Percentiles rank a stretch among this genome's conserved stretches.
Conservation (phyloP, 805 yeast genomes). For the Dipodascopsis tothii region DNA sequence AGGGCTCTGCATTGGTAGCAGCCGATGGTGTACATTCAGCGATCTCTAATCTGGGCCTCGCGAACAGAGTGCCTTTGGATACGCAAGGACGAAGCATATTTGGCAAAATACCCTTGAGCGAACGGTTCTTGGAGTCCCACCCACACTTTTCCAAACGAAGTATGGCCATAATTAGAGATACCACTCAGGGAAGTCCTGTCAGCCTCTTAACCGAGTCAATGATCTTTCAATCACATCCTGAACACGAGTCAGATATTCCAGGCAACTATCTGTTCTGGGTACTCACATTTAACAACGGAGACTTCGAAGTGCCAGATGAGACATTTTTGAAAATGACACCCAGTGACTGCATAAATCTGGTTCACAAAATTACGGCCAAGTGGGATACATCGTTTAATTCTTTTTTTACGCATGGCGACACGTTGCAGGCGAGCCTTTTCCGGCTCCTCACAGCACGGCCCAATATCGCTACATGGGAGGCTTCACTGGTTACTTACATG, state of each 20-base stretch:
- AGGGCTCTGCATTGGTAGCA: neutral
- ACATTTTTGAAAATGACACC: too few species aligned
- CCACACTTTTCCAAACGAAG: neutral
- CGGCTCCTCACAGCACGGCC: slow-evolving; percentile 1
- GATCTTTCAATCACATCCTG: neutral
- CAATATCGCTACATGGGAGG: neutral
- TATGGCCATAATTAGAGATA: neutral
- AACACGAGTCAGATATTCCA: neutral
- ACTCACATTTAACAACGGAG: too few species aligned
- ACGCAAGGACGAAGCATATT: slow-evolving; percentile 1
- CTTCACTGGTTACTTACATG: neutral
- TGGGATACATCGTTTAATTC: neutral
- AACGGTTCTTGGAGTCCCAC: neutral
- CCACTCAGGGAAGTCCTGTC: neutral
- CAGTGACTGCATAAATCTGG: neutral
- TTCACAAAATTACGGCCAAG: neutral
- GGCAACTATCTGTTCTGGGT: slow-evolving; percentile 2
- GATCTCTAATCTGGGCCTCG: slow-evolving; percentile 1
- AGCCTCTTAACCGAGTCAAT: slow-evolving; percentile 1
- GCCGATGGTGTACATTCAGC: slow-evolving; percentile 5
- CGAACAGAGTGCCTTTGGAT: neutral
- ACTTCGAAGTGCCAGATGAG: too few species aligned
- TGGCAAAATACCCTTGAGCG: slow-evolving; percentile 2
- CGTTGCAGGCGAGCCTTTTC: neutral
- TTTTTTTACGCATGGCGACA: neutral